These are phyloP conservation scores for Aspergillus nanangensis DNA, from an alignment of 495 filamentous ascomycete species.

Conservation along the genomic window DNA sequence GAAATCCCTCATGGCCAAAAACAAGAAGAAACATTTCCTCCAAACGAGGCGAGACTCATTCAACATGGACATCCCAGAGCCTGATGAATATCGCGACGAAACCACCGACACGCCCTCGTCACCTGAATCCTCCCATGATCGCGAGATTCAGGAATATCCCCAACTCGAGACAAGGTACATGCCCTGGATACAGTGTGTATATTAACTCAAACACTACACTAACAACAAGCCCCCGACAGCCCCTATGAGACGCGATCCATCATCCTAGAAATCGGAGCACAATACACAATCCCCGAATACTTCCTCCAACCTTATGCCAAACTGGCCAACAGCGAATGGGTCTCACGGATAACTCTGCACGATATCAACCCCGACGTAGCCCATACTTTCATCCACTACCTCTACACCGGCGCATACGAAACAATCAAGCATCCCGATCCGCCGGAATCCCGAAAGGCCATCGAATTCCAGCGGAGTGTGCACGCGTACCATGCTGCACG, in stretches of 20 bases:
- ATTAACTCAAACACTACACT: not conserved
- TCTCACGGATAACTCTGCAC: conserved; percentile 36
- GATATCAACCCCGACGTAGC: conserved; percentile 15
- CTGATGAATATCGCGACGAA: too few relatives aligned
- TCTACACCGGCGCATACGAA: conserved; percentile 11
- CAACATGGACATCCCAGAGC: too few relatives aligned
- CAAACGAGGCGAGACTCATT: not conserved
- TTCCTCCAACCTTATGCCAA: conserved; percentile 5
- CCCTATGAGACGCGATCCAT: conserved; percentile 1
- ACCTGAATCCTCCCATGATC: not conserved
- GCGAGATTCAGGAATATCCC: not conserved
- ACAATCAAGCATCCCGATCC: not conserved
- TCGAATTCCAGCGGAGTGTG: conserved; percentile 3
- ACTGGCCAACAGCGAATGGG: conserved; percentile 62
- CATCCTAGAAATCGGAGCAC: conserved; percentile 19
- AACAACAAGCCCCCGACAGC: not conserved
- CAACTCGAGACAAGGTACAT: not conserved
- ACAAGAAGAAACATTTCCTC: not conserved
- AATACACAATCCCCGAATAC: conserved; percentile 32
- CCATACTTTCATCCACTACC: conserved; percentile 13
- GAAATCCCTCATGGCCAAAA: not conserved
- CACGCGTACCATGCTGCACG: conserved; percentile 1
- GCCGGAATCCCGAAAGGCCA: not conserved
- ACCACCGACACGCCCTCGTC: not conserved
- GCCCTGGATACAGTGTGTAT: not conserved